Base-by-base conservation (phyloP, 257 asterid species). In the Lantana camara region DNA sequence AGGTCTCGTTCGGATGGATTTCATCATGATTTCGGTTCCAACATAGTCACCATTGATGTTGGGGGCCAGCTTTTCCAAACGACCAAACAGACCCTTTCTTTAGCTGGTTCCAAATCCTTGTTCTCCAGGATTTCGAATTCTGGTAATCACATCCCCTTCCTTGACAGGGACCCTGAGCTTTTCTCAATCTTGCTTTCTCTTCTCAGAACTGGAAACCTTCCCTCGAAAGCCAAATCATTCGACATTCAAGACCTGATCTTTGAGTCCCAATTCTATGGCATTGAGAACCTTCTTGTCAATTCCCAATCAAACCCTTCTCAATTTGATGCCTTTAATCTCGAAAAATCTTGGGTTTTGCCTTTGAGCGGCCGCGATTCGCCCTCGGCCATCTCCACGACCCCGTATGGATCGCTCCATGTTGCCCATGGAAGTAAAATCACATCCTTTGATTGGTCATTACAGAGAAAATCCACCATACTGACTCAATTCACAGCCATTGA, bases 51-150 rank as follows among this genome's bases (percentile, higher is more conserved):
- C 16, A 86, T 94, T 45, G 92, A 94, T 32, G 99, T 90, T 0
- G 99, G 99, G 2, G 99, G 99, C 13, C 89, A 86, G 77, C 79
- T 86, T 74, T 94, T 94, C 58, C 98, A 94, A 49, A 94, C 99
- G 0, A 88, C 98, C 20, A 76, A 80, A 72, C 96, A 94, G 63
- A 91, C 99, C 60, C 85, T 90, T 7, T 67, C 84, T 9, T 63
- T 75, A 5, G 88, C 95, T 9, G 96, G 96, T 14, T 53, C 96
- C 1, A 80, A 91, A 68, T 94, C 98, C 8, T 24, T 90, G 5
- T 77, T 94, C 74, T 86, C 95, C 66, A 70, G 58, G 29, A 13
- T 94, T 35, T 73, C 86, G 1, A 69, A 68, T 51, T 69, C 77
- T 34, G 64, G 48, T 40, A 52, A 54, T 12, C 27, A 34, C 0